Evolutionary conservation across 2,329 filamentous ascomycete species (phyloP).

Genomic region (Sporothrix inflata): DNA sequence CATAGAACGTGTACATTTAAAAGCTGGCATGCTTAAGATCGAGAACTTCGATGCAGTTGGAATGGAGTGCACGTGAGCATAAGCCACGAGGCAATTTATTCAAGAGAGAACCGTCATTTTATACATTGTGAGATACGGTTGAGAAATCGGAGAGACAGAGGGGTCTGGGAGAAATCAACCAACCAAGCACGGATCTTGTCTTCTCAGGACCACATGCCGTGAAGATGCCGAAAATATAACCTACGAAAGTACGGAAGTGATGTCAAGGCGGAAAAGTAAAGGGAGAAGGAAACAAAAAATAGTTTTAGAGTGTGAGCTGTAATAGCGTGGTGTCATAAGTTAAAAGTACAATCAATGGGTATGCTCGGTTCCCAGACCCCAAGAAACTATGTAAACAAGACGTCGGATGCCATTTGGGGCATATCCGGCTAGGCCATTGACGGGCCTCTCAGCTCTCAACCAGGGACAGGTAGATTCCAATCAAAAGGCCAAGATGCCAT

Average conservation of each 20-base stretch:
- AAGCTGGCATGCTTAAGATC: not conserved
- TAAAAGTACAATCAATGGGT: slow-evolving; percentile 20
- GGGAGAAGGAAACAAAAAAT: not conserved
- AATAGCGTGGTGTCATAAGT: slow-evolving; percentile 1
- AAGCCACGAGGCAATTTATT: not conserved
- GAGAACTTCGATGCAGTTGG: not conserved
- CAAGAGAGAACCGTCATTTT: too few species aligned
- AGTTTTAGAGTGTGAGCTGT: not conserved
- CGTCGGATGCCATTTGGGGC: not conserved
- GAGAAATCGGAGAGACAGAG: too few species aligned
- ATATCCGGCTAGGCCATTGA: not conserved
- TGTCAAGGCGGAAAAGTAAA: too few species aligned
- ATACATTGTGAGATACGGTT: too few species aligned
- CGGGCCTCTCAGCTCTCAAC: not conserved
- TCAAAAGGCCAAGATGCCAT: not conserved
- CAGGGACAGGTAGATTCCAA: not conserved
- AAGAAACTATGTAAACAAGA: not conserved
- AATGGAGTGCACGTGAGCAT: not conserved
- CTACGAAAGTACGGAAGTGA: too few species aligned
- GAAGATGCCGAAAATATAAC: too few species aligned
- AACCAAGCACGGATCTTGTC: too few species aligned
- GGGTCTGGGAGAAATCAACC: too few species aligned
- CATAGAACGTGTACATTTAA: too few species aligned
- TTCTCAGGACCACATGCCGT: too few species aligned
- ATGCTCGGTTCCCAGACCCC: slow-evolving; percentile 5